phyloP scores from a whole-genome alignment of 1,284 basidiomycete genomes.

The Schizopora paradoxa region DNA sequence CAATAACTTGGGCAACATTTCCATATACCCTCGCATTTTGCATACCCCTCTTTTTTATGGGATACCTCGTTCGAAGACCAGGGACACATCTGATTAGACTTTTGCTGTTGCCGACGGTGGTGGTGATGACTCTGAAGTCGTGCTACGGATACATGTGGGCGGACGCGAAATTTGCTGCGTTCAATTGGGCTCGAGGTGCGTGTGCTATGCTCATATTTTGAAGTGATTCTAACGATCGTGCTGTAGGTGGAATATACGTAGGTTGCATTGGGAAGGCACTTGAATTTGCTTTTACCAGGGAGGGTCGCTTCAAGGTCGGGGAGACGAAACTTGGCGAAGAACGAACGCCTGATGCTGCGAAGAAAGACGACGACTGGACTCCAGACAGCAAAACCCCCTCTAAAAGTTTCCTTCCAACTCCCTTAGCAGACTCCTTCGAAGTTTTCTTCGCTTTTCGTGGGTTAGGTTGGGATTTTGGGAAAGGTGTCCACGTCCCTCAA shows the following conservation, averaged over 20 bases:
- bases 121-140: slow-evolving; percentile 43
- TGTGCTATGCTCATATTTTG: not conserved
- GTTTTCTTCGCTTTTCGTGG: slow-evolving; percentile 51
- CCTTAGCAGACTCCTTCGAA: slow-evolving; percentile 62
- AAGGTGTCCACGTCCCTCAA: slow-evolving; percentile 47
- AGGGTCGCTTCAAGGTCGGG: slow-evolving; percentile 22
- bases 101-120: slow-evolving; percentile 50
- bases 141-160: slow-evolving; percentile 56
- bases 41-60: slow-evolving; percentile 56
- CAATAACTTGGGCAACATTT: slow-evolving; percentile 37
- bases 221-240: slow-evolving; percentile 11
- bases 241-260: slow-evolving; percentile 21
- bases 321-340: slow-evolving; percentile 21
- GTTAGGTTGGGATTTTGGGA: slow-evolving; percentile 57
- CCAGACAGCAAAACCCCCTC: slow-evolving; percentile 19
- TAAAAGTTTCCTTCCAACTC: slow-evolving; percentile 42
- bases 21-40: slow-evolving; percentile 44
- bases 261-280: slow-evolving; percentile 20
- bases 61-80: slow-evolving; percentile 60
- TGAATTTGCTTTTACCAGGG: slow-evolving; percentile 22
- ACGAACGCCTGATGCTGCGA: slow-evolving; percentile 10
- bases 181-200: slow-evolving; percentile 66
- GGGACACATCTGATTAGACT: slow-evolving; percentile 57
- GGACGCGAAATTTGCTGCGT: slow-evolving; percentile 44
- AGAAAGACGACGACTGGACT: slow-evolving; percentile 19